These are phyloP conservation scores for Adansonia gregorii DNA, from an alignment of 441 rosid species.

Conservation along the genomic window DNA sequence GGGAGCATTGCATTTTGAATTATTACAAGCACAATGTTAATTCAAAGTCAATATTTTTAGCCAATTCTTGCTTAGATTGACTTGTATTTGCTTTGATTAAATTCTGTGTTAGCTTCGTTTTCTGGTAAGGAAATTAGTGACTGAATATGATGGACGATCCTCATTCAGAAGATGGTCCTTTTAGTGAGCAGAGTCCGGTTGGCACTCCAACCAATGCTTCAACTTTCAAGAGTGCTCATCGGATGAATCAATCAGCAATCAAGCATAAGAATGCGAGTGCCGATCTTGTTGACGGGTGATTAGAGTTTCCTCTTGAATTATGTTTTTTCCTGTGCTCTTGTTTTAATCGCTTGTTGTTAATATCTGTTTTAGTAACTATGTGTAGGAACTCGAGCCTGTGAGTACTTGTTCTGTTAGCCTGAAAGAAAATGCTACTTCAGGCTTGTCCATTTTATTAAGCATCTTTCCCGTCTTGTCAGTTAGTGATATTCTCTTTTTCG, in stretches of 20 bases:
- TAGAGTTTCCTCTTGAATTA: neutral
- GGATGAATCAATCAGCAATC: conserved; percentile 33
- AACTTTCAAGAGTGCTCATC: conserved; percentile 32
- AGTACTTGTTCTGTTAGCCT: neutral
- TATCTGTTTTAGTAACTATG: neutral
- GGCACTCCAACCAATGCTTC: conserved; percentile 34
- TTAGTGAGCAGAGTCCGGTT: conserved; percentile 25
- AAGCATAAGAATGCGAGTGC: conserved; percentile 29
- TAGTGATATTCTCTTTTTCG: neutral
- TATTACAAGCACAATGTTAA: neutral
- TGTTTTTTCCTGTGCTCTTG: neutral
- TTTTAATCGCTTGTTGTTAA: neutral
- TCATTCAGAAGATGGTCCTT: conserved; percentile 18
- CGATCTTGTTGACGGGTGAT: conserved; percentile 17
- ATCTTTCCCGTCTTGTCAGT: conserved; percentile 9
- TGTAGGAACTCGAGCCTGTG: neutral
- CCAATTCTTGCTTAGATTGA: conserved; percentile 3
- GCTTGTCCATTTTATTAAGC: neutral
- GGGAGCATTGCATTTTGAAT: neutral
- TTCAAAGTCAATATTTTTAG: neutral
- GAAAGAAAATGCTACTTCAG: neutral
- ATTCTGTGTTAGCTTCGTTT: neutral
- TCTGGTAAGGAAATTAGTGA: conserved; percentile 17
- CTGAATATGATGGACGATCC: conserved; percentile 31
- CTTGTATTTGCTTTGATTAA: conserved; percentile 2